Evolutionary conservation across 2,329 filamentous ascomycete species (phyloP).

Genomic region (Huntiella savannae): DNA sequence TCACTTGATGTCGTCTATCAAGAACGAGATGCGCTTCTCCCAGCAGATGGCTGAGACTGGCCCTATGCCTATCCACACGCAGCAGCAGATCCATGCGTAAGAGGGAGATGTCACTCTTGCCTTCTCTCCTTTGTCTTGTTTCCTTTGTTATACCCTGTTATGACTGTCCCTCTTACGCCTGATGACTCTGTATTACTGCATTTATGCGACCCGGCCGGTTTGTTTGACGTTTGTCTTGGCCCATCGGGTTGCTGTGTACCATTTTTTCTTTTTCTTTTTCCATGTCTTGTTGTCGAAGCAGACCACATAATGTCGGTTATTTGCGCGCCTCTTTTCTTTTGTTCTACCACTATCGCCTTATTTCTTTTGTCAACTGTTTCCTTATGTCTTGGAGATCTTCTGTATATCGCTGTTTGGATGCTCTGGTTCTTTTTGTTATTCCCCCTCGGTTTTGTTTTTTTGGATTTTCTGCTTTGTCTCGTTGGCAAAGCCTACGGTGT

Average conservation of each 20-base stretch:
- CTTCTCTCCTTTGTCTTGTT: conserved; percentile 1
- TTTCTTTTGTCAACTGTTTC: background rate
- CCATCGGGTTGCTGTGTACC: conserved; percentile 1
- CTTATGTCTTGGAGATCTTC: conserved; percentile 1
- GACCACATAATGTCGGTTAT: background rate
- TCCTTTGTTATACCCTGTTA: background rate
- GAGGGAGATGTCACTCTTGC: background rate
- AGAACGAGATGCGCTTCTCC: conserved; percentile 14
- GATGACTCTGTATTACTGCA: background rate
- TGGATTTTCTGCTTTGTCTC: background rate
- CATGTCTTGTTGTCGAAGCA: background rate
- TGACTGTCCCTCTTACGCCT: background rate
- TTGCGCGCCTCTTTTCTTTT: background rate
- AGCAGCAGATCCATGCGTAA: conserved; percentile 7
- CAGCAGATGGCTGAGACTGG: conserved; percentile 21
- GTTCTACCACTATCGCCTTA: background rate
- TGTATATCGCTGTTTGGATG: background rate
- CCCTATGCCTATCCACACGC: conserved; percentile 19
- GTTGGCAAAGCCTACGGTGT: too few species aligned
- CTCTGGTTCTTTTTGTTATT: conserved; percentile 1
- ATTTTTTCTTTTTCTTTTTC: conserved; percentile 1
- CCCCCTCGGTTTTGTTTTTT: background rate
- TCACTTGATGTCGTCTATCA: conserved; percentile 19
- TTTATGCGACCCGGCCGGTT: background rate
- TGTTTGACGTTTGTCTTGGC: background rate